Evolutionary conservation across 2,329 filamentous ascomycete species (phyloP), one percentile per base, ranked within the genome.

Genomic region (Sodiomyces alkalinus): DNA sequence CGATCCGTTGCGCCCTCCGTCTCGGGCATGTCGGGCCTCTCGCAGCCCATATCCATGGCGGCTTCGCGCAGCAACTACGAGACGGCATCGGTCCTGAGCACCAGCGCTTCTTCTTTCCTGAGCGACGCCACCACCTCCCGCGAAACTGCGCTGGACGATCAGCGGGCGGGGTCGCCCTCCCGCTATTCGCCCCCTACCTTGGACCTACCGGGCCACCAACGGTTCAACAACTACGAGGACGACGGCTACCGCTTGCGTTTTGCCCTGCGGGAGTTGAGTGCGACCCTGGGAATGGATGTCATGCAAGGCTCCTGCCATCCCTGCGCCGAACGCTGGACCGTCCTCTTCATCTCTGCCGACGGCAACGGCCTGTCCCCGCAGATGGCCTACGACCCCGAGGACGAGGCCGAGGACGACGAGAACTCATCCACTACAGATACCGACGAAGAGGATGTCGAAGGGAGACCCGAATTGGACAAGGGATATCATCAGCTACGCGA

Each of bases 401-500:
- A 75, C 25, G 69, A 79, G 20, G 51, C 60, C 3, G 74, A 78
- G 17, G 64, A 72, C 19, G 74, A 80, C 11, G 66, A 68, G 25
- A 63, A 62, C 25, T 74, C 66, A 9, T 68, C 65, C 5, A 68
- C 63, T 6, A 71, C 67, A 37, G 68, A 71, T 16, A 65, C 63
- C 5, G 63, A 74, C 17, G 71, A 77, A 23, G 74, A 78, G 4
- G 70, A 75, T 17, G 62, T 64, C 12, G 63, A 67, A 5, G 63
- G 68, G 24, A 57, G 60, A 3, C 61, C 68, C 1, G 79, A 80
- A 29, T 58, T 83, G 4, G 74, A 80, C 47, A 80, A 79, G 41
- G 80, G 85, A 43, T 85, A 86, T 39, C 79, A 85, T 44, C 77
- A 81, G 37, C 55, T 92, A 4, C 76, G 86, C 33, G 75, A 83